Evolutionary conservation across 306 rosid species (phyloP), one percentile per base, ranked within the genome.

Genomic region (Luffa aegyptiaca): DNA sequence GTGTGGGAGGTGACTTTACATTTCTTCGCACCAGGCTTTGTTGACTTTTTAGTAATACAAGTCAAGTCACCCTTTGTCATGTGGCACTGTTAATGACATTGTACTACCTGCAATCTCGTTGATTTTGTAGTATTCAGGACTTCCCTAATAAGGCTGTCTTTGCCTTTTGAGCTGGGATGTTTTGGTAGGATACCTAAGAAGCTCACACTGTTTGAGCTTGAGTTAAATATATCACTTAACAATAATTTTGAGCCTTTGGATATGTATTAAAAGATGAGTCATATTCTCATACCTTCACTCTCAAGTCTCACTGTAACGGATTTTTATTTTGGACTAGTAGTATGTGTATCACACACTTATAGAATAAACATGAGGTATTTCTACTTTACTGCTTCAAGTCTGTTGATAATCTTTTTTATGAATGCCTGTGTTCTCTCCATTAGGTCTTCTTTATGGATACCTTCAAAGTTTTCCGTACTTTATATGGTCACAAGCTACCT

Each of bases 401-500:
- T 55, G 42, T 73, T 72, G 33, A 57, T 78, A 75, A 55, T 74
- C 45, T 74, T 61, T 82, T 80, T 87, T 26, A 65, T 77, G 74
- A 46, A 68, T 70, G 81, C 66, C 5, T 82, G 69, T 33, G 13
- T 84, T 77, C 59, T 45, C 4, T 39, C 4, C 37, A 73, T 75
- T 91, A 95, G 98, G 88, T 95, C 85, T 91, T 85, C 90, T 92
- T 84, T 84, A 78, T 81, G 80, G 97, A 95, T 81, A 76, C 96
- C 2, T 87, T 91, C 82, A 95, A 95, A 82, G 84, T 90, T 64
- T 95, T 95, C 87, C 90, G 93, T 76, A 80, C 97, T 57, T 86
- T 95, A 76, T 95, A 91, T 78, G 98, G 98, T 56, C 98, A 95
- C 87, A 95, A 90, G 88, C 85, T 95, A 81, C 95, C 97, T 75